Base-by-base conservation (phyloP, 257 asterid genomes). In the Hygrophila difformis region DNA sequence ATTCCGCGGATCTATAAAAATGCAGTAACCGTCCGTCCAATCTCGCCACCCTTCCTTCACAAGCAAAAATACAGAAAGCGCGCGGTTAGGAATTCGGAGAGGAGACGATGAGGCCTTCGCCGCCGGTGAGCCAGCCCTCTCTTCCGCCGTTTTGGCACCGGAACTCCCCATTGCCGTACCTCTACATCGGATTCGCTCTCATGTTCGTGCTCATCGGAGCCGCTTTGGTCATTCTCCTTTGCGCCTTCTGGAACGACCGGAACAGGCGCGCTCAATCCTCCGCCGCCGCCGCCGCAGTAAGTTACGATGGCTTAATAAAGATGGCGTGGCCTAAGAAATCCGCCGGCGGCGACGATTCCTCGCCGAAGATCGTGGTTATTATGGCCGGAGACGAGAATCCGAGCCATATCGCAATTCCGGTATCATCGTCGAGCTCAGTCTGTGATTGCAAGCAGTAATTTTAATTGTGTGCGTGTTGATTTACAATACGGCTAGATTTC, bases 301-400 rank as follows among this genome's bases (percentile, higher is more conserved):
- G 31, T 26, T 40, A 18, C 8, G 39, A 26, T 18, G 44, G 34
- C 8, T 70, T 48, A 22, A 61, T 57, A 23, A 62, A 64, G 56
- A 33, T 57, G 39, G 28, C 58, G 38, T 47, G 20, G 49, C 41
- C 44, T 42, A 41, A 34, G 1, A 9, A 19, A 0, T 20, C 3
- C 35, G 5, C 12, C 16, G 13, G 47, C 44, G 44, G 12, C 1
- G 18, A 5, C 8, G 54, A 42, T 18, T 39, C 10, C 57, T 12
- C 52, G 53, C 80, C 83, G 3, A 74, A 76, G 55, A 39, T 78
- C 22, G 64, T 72, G 19, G 84, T 72, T 43, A 45, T 78, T 55
- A 68, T 78, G 84, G 81, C 88, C 50, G 88, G 88, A 1, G 74
- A 63, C 11, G 64, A 66, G 0, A 72, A 71, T 1, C 78, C 88